phyloP scores from a whole-genome alignment of 2,329 filamentous ascomycete species.

The Trichoderma koningii region DNA sequence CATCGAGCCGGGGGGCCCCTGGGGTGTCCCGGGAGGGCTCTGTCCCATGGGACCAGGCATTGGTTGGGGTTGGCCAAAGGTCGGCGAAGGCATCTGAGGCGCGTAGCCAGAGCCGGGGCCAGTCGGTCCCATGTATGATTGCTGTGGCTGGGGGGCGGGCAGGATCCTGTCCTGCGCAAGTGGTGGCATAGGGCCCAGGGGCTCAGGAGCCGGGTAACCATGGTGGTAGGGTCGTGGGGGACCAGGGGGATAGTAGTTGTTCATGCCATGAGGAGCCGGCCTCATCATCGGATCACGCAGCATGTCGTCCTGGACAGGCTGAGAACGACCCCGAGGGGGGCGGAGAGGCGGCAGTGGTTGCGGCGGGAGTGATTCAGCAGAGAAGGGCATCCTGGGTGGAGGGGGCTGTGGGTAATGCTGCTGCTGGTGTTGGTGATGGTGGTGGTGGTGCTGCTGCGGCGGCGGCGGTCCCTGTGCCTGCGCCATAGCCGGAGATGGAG shows the following conservation, averaged over 20 bases:
- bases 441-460: background rate
- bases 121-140: conserved; percentile 42
- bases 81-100: conserved; percentile 42
- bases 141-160: conserved; percentile 40
- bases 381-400: conserved; percentile 41
- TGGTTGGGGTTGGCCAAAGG: conserved; percentile 39
- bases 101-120: conserved; percentile 40
- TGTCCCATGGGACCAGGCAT: conserved; percentile 39
- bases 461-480: conserved; percentile 27
- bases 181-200: conserved; percentile 37
- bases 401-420: conserved; percentile 29
- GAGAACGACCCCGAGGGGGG: conserved; percentile 42
- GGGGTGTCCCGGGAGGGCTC: conserved; percentile 42
- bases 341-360: conserved; percentile 43
- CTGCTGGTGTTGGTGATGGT: background rate
- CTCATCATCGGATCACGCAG: conserved; percentile 40
- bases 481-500: conserved; percentile 25
- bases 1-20: conserved; percentile 36
- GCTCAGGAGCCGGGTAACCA: conserved; percentile 38
- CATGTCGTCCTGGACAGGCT: conserved; percentile 40
- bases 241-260: conserved; percentile 39
- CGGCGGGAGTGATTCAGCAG: conserved; percentile 44
- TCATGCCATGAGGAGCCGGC: conserved; percentile 34
- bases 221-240: conserved; percentile 39
- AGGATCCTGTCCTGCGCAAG: conserved; percentile 40